These are phyloP conservation scores for Parmales sp. DNA, from an alignment of 108 stramenopile species.

Conservation along the genomic window DNA sequence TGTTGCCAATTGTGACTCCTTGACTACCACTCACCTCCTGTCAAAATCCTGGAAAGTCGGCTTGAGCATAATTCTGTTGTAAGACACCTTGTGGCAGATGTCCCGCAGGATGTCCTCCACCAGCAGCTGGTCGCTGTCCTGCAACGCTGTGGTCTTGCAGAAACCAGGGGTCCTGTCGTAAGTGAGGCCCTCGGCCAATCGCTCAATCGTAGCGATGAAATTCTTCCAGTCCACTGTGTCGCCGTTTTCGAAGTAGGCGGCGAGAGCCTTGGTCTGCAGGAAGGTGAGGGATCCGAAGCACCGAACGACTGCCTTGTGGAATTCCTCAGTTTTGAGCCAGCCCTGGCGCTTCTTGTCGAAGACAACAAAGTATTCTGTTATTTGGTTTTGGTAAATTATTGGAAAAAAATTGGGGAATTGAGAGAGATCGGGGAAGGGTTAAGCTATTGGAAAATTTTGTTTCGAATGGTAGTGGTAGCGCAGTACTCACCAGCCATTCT, in stretches of 20 bases:
- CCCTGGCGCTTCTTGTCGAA: not conserved
- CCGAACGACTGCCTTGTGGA: not conserved
- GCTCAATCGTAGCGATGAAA: not conserved
- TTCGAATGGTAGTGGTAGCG: no score
- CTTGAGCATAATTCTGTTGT: conserved; percentile 8
- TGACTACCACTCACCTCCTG: not conserved
- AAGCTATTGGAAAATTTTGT: no score
- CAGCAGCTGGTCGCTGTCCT: not conserved
- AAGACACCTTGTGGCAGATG: not conserved
- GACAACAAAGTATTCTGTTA: conserved; percentile 1
- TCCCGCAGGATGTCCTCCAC: not conserved
- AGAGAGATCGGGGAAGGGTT: no score
- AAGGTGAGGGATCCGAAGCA: conserved; percentile 6
- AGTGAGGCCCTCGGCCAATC: not conserved
- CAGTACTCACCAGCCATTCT: no score
- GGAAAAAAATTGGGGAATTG: no score
- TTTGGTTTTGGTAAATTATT: no score
- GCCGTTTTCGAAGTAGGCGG: not conserved
- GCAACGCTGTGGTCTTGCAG: not conserved
- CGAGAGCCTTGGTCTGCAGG: conserved; percentile 3
- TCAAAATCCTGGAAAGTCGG: not conserved
- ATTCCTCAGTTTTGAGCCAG: not conserved
- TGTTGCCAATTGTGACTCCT: not conserved
- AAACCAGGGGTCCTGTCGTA: conserved; percentile 11
- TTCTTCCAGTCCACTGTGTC: not conserved